Base-by-base conservation (phyloP, 768 basidiomycete species). In the Galerina sulciceps region DNA sequence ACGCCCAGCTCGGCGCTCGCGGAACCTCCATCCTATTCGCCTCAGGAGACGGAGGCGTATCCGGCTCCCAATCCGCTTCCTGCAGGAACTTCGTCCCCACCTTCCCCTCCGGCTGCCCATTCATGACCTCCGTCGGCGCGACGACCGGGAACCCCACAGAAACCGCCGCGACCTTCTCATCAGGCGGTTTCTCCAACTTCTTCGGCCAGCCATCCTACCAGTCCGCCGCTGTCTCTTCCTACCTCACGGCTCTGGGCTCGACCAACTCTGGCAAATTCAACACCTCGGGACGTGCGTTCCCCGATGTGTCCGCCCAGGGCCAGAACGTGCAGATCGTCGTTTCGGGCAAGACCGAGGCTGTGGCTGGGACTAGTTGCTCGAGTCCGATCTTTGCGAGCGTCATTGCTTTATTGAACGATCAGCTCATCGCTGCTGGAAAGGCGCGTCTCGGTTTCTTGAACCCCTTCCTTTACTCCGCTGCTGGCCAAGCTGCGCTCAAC, bases 11-110 rank as follows among this genome's bases (percentile, higher is more conserved):
- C n/a, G 86, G 86, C 15, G 76, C 81, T 11, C 81, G 87, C 44
- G 89, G 88, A 13, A 76, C 83, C 18, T 83, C 85, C 1, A 50
- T 90, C 6, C 60, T 85, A n/a, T 86, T 85, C 69, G 75, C 79
- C 15, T 83, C 83, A 23, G 88, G 89, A 13, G 87, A 90, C 50
- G 64, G 69, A 8, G 87, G 87, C 37, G 85, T 85, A 18, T 66
- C 68, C 15, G 74, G 71, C 2, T 68, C 70, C 36, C 46, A 67
- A 46, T 70, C 65, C 0, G 48, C 65, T 4, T 72, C 73, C 47
- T 67, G 69, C 60, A 61, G 10, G 9, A 57, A 54, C 14, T 69
- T 71, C 58, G 60, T 64, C 37, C 68, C 68, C 2, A 58, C 51
- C 0, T 69, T 68, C 59, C 65, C 69, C 31, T 68, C 69, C 3